These are phyloP conservation scores for Russula earlei DNA, from an alignment of 768 basidiomycete genomes.

Conservation along the genomic window DNA sequence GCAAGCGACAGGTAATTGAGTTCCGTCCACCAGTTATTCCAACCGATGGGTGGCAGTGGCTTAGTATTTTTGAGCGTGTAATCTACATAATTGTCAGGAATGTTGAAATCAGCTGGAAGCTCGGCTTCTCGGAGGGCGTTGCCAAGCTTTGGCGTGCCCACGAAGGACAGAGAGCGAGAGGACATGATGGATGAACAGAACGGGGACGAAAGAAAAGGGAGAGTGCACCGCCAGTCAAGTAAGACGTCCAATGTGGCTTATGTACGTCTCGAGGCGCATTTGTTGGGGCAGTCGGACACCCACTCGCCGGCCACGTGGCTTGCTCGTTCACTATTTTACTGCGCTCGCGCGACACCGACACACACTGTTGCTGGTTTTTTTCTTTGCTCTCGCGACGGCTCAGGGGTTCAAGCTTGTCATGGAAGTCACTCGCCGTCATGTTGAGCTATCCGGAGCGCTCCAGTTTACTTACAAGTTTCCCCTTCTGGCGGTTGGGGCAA, in stretches of 20 bases:
- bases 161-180: conserved; percentile 23
- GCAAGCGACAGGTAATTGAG: conserved; percentile 70
- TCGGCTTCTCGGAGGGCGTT: conserved; percentile 21
- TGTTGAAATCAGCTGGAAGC: conserved; percentile 29
- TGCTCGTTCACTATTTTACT: background rate
- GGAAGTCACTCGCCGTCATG: background rate
- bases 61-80: conserved; percentile 43
- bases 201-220: conserved; percentile 13
- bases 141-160: conserved; percentile 20
- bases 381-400: background rate
- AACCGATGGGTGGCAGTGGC: conserved; percentile 39
- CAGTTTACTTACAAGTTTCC: background rate
- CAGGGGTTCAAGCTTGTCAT: background rate
- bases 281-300: background rate
- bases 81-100: conserved; percentile 51
- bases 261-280: background rate
- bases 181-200: conserved; percentile 24
- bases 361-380: background rate
- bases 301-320: background rate
- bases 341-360: background rate
- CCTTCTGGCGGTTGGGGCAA: conserved; percentile 9
- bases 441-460: background rate
- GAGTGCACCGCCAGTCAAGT: background rate
- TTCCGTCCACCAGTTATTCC: conserved; percentile 40
- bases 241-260: conserved; percentile 1